A percentile compares a stretch with the other conserved stretches of the same genome.
phyloP scores from a whole-genome alignment of 1,139 yeast species.

The Sugiyamaella sp. region DNA sequence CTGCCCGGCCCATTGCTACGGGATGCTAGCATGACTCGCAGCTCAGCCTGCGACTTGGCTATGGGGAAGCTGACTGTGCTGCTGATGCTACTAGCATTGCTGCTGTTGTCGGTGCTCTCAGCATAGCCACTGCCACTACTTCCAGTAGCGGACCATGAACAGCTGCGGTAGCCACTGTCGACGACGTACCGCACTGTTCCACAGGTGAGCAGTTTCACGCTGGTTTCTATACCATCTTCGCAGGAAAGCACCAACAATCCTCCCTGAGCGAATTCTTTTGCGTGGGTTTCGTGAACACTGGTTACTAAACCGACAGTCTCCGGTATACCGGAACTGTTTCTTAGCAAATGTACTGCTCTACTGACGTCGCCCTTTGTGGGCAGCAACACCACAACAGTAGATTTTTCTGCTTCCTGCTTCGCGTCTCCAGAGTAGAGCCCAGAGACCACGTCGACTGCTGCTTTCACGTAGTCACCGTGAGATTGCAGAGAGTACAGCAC shows the following conservation, averaged over 20 bases:
- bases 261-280: constrained; percentile 2
- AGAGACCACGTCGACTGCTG: constrained; percentile 73
- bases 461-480: constrained; percentile 74
- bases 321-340: constrained; percentile 2
- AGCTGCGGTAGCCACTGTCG: constrained; percentile 68
- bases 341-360: constrained; percentile 17
- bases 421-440: constrained; percentile 55
- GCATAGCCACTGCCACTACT: constrained; percentile 2
- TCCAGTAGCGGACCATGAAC: too few species aligned
- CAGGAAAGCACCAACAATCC: constrained; percentile 2
- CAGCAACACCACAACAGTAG: constrained; percentile 70
- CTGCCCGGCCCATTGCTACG: constrained; percentile 67
- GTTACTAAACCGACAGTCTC: constrained; percentile 76
- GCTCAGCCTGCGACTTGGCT: constrained; percentile 29
- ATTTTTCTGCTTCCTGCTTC: constrained; percentile 36
- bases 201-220: constrained; percentile 15
- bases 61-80: constrained; percentile 24
- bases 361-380: constrained; percentile 89
- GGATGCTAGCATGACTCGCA: constrained; percentile 50
- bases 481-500: constrained; percentile 70
- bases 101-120: constrained; percentile 6
- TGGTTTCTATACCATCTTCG: constrained; percentile 18
- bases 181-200: constrained; percentile 70
- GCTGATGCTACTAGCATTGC: background rate
- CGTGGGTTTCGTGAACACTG: constrained; percentile 44